Conservation (phyloP, 345 rosid species). For the Brassica rapa region DNA sequence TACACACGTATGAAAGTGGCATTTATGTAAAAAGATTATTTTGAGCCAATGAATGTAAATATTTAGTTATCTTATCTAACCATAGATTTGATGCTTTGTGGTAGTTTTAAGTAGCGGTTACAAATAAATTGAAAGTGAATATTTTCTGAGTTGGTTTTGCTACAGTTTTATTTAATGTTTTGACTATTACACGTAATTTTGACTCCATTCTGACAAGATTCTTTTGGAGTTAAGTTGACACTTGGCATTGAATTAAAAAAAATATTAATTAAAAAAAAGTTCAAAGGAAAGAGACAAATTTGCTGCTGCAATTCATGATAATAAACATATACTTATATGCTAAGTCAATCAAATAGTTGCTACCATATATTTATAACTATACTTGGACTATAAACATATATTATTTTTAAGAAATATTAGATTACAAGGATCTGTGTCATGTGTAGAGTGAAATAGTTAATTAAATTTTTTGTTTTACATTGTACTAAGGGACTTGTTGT, state of each 20-base stretch:
- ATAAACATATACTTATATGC: neutral
- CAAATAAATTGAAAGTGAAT: neutral
- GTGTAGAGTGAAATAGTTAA: too few relatives aligned
- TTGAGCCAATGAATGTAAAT: neutral
- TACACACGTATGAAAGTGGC: neutral
- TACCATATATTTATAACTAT: neutral
- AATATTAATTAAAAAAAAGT: neutral
- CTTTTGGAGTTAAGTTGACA: slow-evolving; percentile 4
- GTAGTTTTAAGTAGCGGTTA: slow-evolving; percentile 8
- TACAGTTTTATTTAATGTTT: neutral
- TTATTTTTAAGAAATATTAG: neutral
- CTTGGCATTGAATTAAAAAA: neutral
- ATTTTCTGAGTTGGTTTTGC: neutral
- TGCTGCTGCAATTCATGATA: neutral
- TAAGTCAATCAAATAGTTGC: neutral
- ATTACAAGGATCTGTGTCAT: too few relatives aligned
- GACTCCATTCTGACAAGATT: slow-evolving; percentile 8
- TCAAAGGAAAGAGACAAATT: neutral
- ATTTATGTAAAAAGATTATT: neutral
- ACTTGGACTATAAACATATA: slow-evolving; percentile 7
- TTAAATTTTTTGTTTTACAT: too few relatives aligned
- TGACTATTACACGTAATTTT: neutral
- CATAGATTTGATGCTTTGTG: neutral
- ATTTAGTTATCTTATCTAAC: neutral
- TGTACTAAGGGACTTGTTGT: too few relatives aligned